Evolutionary conservation across 2,329 filamentous ascomycete species (phyloP).

Genomic region (Paecilomyces dactylethromorphus): DNA sequence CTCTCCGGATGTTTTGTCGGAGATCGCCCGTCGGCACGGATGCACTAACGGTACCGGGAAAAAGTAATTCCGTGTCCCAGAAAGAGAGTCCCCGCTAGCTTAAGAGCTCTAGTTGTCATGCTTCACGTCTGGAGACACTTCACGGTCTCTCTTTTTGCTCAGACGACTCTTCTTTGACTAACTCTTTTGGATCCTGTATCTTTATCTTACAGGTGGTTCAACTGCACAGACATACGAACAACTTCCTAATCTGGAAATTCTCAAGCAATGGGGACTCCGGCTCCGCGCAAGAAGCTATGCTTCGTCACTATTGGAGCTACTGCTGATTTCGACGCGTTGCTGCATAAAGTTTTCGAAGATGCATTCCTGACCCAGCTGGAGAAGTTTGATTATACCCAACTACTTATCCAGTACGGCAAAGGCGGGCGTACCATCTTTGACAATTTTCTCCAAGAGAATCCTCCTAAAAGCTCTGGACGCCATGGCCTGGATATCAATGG

Average conservation of each 20-base stretch:
- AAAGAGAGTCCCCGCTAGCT: background rate
- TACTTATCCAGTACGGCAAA: constrained; percentile 76
- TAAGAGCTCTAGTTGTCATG: background rate
- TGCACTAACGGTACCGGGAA: background rate
- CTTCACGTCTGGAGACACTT: background rate
- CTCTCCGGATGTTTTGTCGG: background rate
- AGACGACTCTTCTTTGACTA: background rate
- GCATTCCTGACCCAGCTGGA: constrained; percentile 58
- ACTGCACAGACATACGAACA: background rate
- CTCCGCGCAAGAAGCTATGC: constrained; percentile 43
- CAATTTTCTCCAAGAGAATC: constrained; percentile 18
- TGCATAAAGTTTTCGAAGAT: constrained; percentile 57
- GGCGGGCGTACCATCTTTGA: constrained; percentile 54
- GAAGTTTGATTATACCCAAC: constrained; percentile 57
- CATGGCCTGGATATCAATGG: constrained; percentile 49
- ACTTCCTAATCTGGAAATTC: background rate
- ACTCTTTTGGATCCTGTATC: background rate
- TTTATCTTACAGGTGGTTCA: background rate
- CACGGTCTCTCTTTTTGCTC: background rate
- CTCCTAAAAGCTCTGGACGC: constrained; percentile 13
- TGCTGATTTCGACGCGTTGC: constrained; percentile 68
- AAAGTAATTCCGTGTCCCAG: background rate
- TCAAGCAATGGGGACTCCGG: background rate
- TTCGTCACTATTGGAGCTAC: constrained; percentile 93
- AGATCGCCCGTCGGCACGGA: background rate